Conservation (phyloP, 2,329 filamentous ascomycete species). For the Pseudogymnoascus verrucosus region DNA sequence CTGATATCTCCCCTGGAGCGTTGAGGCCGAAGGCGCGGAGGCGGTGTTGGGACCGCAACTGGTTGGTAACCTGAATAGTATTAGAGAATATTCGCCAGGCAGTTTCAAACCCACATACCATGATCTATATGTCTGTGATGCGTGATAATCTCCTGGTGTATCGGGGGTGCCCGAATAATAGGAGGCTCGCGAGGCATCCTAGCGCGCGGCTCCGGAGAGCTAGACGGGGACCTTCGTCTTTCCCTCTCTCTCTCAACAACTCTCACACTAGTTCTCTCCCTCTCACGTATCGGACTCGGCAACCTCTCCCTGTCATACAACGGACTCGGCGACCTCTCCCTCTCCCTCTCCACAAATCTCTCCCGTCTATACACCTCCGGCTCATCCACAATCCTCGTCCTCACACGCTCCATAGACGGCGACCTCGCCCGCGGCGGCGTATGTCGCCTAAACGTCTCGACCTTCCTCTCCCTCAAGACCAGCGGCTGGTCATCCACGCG, state of each 20-base stretch:
- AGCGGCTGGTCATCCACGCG: conserved; percentile 5
- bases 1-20: conserved; percentile 32
- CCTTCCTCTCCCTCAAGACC: conserved; percentile 5
- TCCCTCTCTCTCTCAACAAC: conserved; percentile 38
- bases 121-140: conserved; percentile 84
- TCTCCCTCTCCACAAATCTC: not conserved
- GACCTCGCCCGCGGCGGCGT: not conserved
- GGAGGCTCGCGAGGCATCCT: conserved; percentile 45
- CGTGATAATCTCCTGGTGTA: conserved; percentile 83
- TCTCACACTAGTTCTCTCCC: conserved; percentile 34
- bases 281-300: conserved; percentile 18
- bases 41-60: conserved; percentile 23
- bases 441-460: conserved; percentile 5
- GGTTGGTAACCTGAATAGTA: conserved; percentile 26
- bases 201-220: not conserved
- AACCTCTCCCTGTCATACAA: conserved; percentile 33
- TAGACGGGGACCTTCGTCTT: conserved; percentile 30
- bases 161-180: conserved; percentile 66
- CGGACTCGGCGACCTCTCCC: conserved; percentile 7
- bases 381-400: conserved; percentile 7
- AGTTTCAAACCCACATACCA: conserved; percentile 45
- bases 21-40: conserved; percentile 40
- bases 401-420: not conserved
- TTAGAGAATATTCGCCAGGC: conserved; percentile 20
- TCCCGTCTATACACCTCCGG: not conserved